These are phyloP conservation scores for Linnemannia hyalina DNA, from an alignment of 192 early-diverging fungal species.

Conservation along the genomic window DNA sequence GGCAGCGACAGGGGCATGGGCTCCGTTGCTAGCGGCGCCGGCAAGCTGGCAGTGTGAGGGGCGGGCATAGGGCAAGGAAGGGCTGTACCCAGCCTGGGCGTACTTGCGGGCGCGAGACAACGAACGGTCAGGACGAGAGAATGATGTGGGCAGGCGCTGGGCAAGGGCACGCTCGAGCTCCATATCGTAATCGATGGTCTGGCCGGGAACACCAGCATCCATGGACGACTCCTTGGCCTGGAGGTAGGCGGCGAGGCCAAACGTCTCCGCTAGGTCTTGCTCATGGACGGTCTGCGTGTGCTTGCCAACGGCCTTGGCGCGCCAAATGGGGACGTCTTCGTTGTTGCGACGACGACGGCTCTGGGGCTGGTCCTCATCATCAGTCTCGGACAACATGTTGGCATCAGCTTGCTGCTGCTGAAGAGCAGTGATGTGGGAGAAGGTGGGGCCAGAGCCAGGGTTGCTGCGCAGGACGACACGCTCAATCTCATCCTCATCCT, in stretches of 20 bases:
- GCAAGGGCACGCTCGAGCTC: conserved; percentile 49
- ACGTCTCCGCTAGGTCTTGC: conserved; percentile 50
- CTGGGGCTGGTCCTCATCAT: conserved; percentile 27
- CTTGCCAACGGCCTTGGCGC: conserved; percentile 41
- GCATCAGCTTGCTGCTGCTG: conserved; percentile 14
- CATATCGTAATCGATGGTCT: conserved; percentile 45
- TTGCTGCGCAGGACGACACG: conserved; percentile 40
- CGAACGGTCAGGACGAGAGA: conserved; percentile 49
- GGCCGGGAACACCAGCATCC: conserved; percentile 25
- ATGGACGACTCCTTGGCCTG: conserved; percentile 48
- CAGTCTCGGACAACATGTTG: conserved; percentile 35
- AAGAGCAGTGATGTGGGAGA: background rate
- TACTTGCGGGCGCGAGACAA: conserved; percentile 51
- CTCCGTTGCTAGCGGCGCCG: background rate
- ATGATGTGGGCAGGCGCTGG: conserved; percentile 48
- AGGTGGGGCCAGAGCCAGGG: background rate
- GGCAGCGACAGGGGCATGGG: conserved; percentile 13
- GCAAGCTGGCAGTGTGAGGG: conserved; percentile 41
- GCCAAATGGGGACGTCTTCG: conserved; percentile 44
- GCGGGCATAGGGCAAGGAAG: conserved; percentile 44
- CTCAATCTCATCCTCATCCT: conserved; percentile 44
- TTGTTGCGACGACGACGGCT: background rate
- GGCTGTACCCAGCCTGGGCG: conserved; percentile 48
- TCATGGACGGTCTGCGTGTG: conserved; percentile 53
- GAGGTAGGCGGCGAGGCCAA: conserved; percentile 54